A percentile compares a stretch with the other conserved stretches of the same genome.
These are phyloP conservation scores for Pichia eremophila DNA, from an alignment of 805 yeast genomes.

Conservation along the genomic window DNA sequence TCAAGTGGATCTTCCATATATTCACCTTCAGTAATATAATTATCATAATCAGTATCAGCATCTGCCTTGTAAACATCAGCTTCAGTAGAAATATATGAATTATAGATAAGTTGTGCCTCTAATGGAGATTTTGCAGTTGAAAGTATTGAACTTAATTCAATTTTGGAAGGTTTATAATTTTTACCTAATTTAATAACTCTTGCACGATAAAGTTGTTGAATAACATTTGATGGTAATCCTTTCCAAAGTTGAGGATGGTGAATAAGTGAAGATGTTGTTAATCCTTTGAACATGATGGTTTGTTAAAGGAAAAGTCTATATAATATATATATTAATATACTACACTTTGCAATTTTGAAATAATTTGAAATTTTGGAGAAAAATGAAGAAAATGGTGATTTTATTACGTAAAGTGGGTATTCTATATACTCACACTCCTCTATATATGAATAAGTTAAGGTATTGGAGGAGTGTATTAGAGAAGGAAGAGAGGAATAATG, in stretches of 20 bases:
- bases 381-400: too few species aligned
- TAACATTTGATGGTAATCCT: conserved; percentile 54
- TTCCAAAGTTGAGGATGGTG: conserved; percentile 64
- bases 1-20: conserved; percentile 22
- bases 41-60: conserved; percentile 32
- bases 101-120: conserved; percentile 20
- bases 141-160: conserved; percentile 49
- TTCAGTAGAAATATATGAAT: conserved; percentile 34
- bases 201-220: conserved; percentile 50
- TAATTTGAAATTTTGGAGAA: too few species aligned
- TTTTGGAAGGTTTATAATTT: conserved; percentile 37
- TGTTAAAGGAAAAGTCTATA: not conserved
- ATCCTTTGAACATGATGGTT: conserved; percentile 6
- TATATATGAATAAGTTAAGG: too few species aligned
- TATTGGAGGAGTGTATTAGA: too few species aligned
- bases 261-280: conserved; percentile 21
- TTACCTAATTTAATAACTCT: conserved; percentile 46
- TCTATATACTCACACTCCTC: too few species aligned
- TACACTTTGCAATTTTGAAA: too few species aligned
- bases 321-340: too few species aligned
- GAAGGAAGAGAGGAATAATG: too few species aligned
- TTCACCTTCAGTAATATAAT: conserved; percentile 28
- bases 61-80: conserved; percentile 33
- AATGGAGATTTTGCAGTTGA: conserved; percentile 28
- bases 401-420: too few species aligned